Percentiles rank a stretch among this genome's conserved stretches.
phyloP scores from a whole-genome alignment of 208 protist species.

The Acanthamoeba triangularis region DNA sequence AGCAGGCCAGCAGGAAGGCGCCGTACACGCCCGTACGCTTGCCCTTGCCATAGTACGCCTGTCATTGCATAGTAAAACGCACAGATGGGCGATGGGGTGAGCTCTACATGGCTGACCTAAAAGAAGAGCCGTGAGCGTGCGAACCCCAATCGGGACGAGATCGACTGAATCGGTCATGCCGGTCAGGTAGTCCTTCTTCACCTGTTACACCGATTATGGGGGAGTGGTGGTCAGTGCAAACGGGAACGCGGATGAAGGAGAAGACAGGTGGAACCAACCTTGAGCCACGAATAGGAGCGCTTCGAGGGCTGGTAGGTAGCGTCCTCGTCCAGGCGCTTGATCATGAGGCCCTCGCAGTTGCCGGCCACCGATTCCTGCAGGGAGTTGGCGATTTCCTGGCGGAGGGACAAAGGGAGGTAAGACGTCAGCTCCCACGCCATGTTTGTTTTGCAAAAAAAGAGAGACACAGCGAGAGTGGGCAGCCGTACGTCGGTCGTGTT shows the following conservation, averaged over 20 bases:
- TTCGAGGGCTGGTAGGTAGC: conserved; percentile 97
- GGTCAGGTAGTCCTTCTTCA: conserved; percentile 99
- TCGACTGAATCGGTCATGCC: conserved; percentile 99
- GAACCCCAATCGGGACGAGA: conserved; percentile 98
- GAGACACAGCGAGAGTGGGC: not conserved
- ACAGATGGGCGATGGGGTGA: not conserved
- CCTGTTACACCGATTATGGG: not conserved
- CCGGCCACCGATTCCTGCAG: conserved; percentile 93
- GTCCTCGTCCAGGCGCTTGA: conserved; percentile 98
- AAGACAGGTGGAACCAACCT: conserved; percentile 86
- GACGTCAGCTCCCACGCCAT: too few species aligned
- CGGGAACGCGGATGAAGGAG: not conserved
- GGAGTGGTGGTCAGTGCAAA: not conserved
- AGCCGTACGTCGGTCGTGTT: conserved; percentile 93
- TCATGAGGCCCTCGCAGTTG: conserved; percentile 98
- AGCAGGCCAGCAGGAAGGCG: conserved; percentile 99
- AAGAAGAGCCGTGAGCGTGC: too few species aligned
- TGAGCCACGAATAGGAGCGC: conserved; percentile 98
- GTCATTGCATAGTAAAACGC: not conserved
- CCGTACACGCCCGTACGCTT: conserved; percentile 98
- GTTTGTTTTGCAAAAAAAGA: too few species aligned
- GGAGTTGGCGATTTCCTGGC: conserved; percentile 94
- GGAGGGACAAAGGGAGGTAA: not conserved
- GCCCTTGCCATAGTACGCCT: conserved; percentile 95
- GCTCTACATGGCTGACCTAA: too few species aligned